Evolutionary conservation across 139 green algal genomes (phyloP).

Genomic region (Chlamydomonas sp.): DNA sequence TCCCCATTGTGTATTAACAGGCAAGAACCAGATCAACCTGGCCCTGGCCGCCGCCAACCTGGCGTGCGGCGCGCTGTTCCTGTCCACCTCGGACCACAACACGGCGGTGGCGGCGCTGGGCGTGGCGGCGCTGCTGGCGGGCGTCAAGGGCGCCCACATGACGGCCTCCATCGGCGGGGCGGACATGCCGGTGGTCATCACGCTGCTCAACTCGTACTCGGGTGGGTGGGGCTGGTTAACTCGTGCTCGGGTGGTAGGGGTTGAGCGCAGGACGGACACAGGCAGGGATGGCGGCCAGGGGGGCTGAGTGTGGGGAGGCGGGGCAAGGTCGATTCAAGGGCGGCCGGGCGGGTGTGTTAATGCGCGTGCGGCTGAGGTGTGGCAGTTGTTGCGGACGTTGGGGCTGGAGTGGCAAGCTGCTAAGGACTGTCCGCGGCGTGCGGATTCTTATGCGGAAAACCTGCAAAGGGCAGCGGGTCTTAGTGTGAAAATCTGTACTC

Average conservation of each 20-base stretch:
- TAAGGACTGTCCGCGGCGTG: no score
- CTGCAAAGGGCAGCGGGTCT: no score
- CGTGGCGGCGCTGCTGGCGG: conserved; percentile 70
- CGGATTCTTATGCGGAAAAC: no score
- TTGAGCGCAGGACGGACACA: neutral
- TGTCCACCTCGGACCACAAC: conserved; percentile 20
- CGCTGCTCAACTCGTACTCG: conserved; percentile 88
- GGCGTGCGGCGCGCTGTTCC: conserved; percentile 11
- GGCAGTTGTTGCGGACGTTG: no score
- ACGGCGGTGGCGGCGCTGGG: conserved; percentile 55
- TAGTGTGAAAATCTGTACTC: no score
- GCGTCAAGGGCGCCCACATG: conserved; percentile 85
- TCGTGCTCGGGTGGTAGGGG: neutral
- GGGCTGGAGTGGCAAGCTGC: no score
- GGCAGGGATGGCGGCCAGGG: no score
- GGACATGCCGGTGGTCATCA: conserved; percentile 95
- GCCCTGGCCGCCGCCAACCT: conserved; percentile 64
- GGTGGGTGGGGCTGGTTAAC: conserved; percentile 67
- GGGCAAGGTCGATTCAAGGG: no score
- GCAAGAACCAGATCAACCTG: conserved; percentile 53
- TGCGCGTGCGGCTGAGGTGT: no score
- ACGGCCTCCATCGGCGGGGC: conserved; percentile 88
- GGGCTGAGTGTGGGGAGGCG: no score
- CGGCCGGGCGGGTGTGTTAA: no score
- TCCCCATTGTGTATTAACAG: neutral